Evolutionary conservation across 2,329 filamentous ascomycete genomes (phyloP), one percentile per base, ranked within the genome.

Genomic region (Fusarium sp.): DNA sequence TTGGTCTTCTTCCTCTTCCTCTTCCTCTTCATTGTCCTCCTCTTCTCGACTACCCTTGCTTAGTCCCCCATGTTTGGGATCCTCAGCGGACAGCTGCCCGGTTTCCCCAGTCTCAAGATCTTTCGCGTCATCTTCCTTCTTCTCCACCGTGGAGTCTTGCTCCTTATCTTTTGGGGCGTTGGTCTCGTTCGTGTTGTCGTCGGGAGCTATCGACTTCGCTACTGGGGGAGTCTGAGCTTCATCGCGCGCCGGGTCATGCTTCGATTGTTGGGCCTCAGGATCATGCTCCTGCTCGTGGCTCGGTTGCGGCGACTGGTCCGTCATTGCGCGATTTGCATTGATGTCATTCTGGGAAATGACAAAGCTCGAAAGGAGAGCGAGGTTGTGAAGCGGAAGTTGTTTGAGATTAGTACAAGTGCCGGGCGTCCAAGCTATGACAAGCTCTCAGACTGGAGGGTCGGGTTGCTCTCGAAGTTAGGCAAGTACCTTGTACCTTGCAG

Each of bases 141-240:
- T 62, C 35, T 59, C 68, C 7, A n/a, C 32, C 32, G 30, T 32
- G 15, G 38, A 30, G 30, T 37, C 54, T 0, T 86, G 84, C 0
- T 84, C 85, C 0, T 84, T 85, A 0, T 85, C 85, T 0, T 85
- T 86, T 0, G 84, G 85, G 0, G 84, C 84, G 0, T 84, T 80
- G 0, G 83, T 82, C 0, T 83, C 81, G 0, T 82, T 79, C 0
- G 81, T 80, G 0, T 77, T 79, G 6, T 68, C 63, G 6, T 67
- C 64, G 17, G 54, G 54, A 37, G 47, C 15, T 45, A 70, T 63
- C 20, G 54, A 62, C 52, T 69, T 57, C 14, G 43, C 32, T 37
- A 57, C 62, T n/a, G 65, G 57, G 50, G 54, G 50, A 15, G 56
- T 38, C 22, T 67, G 69, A 64, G 54, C 43, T 50, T 68, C 61